Evolutionary conservation across 306 rosid genomes (phyloP).

Genomic region (Inga laurina): DNA sequence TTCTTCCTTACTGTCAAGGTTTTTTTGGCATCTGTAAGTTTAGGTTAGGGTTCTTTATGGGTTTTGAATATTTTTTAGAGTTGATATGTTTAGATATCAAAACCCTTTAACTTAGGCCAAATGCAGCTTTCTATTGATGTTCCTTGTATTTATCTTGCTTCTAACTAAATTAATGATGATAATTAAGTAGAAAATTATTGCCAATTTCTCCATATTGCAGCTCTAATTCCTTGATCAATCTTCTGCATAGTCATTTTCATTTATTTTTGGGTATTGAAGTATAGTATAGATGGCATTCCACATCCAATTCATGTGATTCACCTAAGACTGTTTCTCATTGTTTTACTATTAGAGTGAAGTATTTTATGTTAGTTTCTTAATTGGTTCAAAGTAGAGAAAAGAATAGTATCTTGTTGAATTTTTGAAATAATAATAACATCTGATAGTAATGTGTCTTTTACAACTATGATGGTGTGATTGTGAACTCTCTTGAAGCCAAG

Average conservation of each 20-base stretch:
- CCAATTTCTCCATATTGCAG: neutral
- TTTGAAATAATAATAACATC: constrained; percentile 30
- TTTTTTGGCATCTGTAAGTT: too few species aligned
- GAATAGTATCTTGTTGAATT: constrained; percentile 16
- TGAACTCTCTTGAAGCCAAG: constrained; percentile 77
- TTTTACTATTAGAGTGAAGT: neutral
- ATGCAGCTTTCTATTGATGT: neutral
- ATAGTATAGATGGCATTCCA: neutral
- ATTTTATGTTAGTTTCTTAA: constrained; percentile 3
- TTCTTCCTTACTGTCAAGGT: too few species aligned
- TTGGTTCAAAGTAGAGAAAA: constrained; percentile 6
- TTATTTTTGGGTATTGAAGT: constrained; percentile 7
- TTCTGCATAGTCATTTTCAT: neutral
- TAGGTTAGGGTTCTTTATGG: too few species aligned
- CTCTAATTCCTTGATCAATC: constrained; percentile 8
- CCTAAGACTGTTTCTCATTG: neutral
- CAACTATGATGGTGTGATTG: constrained; percentile 88
- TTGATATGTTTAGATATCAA: constrained; percentile 15
- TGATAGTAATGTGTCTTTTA: constrained; percentile 34
- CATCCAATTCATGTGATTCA: constrained; percentile 1
- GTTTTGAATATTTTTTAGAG: constrained; percentile 7
- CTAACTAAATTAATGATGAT: neutral
- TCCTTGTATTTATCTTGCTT: neutral
- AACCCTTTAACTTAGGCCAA: neutral
- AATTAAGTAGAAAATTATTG: constrained; percentile 2